Evolutionary conservation across 2,329 filamentous ascomycete species (phyloP), one percentile per base, ranked within the genome.

Genomic region (Diatrype stigma): DNA sequence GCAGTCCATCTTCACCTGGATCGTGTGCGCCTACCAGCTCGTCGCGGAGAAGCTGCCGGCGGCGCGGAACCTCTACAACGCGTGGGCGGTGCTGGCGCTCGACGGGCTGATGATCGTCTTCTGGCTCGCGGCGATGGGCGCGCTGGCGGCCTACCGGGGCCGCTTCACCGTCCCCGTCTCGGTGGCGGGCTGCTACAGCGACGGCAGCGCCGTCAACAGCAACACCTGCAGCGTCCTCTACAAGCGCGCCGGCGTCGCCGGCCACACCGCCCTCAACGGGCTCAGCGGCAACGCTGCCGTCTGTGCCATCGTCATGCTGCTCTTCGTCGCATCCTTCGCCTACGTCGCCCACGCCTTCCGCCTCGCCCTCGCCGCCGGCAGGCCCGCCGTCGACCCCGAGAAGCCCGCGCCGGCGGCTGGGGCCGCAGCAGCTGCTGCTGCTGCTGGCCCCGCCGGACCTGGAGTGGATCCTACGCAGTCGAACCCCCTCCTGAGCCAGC

Each of bases 1-100:
- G 30, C 34, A 78, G 75, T 61, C 67, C 16, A 48, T 79, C 54
- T 65, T 78, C 55, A 77, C 75, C 22, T 77, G 74, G 73, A 46
- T 76, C 30, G 62, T 71, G 40, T 61, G 75, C 30, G 56, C 62
- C 11, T 79, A 78, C 63, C 58, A 63, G 19, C 46, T 77, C 55
- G 54, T 73, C 2, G 63, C 73, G 19, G 74, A 77, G 51, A 74
- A 69, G 49, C 52, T 73, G 16, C 10, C 63, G 6, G 52, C 59
- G 4, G 64, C 71, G 37, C 70, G 63, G 19, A 22, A 48, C 1
- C 58, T 63, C 17, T 77, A 79, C 57, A 71, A 77, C 54, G 67
- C 76, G 51, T 67, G 72, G 55, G 75, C 74, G 38, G 65, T 76
- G 10, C 61, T 78, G 7, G 63, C 63, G 14, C 65, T 78, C 21